Conservation (phyloP, 495 filamentous ascomycete species). For the Penicillium alfredii region DNA sequence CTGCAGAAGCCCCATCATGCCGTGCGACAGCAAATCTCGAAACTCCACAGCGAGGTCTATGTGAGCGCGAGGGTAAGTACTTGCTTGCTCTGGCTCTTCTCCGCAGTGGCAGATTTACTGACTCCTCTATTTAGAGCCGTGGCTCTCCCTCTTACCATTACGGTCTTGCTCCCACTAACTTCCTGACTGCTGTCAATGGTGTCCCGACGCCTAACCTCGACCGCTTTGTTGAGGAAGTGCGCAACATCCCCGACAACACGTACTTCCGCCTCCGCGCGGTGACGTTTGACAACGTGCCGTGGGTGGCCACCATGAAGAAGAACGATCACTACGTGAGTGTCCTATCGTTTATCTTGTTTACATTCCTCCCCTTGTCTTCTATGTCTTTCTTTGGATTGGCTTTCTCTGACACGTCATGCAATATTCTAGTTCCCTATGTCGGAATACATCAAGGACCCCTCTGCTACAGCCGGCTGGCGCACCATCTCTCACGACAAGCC, state of each 20-base stretch:
- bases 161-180: conserved; percentile 90
- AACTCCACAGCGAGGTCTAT: conserved; percentile 96
- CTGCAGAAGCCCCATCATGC: conserved; percentile 93
- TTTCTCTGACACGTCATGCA: conserved; percentile 4
- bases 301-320: conserved; percentile 99
- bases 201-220: conserved; percentile 73
- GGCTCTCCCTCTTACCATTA: conserved; percentile 91
- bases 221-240: conserved; percentile 68
- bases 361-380: too few relatives aligned
- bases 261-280: conserved; percentile 93
- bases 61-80: conserved; percentile 70
- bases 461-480: conserved; percentile 59
- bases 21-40: conserved; percentile 92
- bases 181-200: conserved; percentile 92
- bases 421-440: conserved; percentile 70
- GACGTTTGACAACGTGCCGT: conserved; percentile 96
- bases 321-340: conserved; percentile 83
- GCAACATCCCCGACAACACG: conserved; percentile 88
- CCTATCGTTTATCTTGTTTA: too few relatives aligned
- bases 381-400: neutral
- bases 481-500: conserved; percentile 64
- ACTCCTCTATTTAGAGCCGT: conserved; percentile 41
- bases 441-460: conserved; percentile 72
- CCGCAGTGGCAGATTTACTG: too few relatives aligned
- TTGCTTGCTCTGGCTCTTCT: neutral